Evolutionary conservation across 495 filamentous ascomycete genomes (phyloP), one percentile per base, ranked within the genome.

Genomic region (Schizothecium vesticola): DNA sequence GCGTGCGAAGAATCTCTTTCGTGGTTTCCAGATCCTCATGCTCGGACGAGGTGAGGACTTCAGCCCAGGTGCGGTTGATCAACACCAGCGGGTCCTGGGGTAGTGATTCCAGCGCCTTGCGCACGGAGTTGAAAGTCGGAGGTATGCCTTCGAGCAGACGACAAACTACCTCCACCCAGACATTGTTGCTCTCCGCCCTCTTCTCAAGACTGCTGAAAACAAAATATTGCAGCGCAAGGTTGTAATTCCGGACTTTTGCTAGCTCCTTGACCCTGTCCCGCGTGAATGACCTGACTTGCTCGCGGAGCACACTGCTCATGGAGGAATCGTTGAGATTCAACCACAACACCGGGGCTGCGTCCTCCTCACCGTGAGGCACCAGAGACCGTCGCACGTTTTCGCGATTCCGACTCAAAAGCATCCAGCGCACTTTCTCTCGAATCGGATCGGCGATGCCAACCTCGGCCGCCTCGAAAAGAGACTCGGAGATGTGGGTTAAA

Each of bases 1-100:
- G 60, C 2, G 67, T 69, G 61, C 67, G 67, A 23, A 69, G 67
- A 23, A 69, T 69, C 33, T 69, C 67, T 28, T 69, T 69, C 25
- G 56, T 63, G 24, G 61, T 69, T 43, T 69, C 67, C 6, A 69
- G 61, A 24, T 56, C 64, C 28, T 66, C 64, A 16, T 59, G 26
- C 51, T 59, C 43, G 19, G 64, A 24, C 29, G 67, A 57, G 43
- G 22, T 64, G 23, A 63, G 67, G 7, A 59, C 61, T 24, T 58
- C 51, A 24, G 67, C 26, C 67, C 67, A 69, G 9, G 67, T 57
- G 24, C 61, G 67, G 43, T 59, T 33, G 60, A 69, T 69, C 67
- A 69, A 33, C 4, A 24, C 56, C 11, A 56, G 24, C 21, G 61
- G 67, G 26, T 69, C 67, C 3, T 64, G 60, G 3, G 67, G 67